Evolutionary conservation across 2,329 filamentous ascomycete species (phyloP), one percentile per base, ranked within the genome.

Genomic region (Pseudogymnoascus sp.): DNA sequence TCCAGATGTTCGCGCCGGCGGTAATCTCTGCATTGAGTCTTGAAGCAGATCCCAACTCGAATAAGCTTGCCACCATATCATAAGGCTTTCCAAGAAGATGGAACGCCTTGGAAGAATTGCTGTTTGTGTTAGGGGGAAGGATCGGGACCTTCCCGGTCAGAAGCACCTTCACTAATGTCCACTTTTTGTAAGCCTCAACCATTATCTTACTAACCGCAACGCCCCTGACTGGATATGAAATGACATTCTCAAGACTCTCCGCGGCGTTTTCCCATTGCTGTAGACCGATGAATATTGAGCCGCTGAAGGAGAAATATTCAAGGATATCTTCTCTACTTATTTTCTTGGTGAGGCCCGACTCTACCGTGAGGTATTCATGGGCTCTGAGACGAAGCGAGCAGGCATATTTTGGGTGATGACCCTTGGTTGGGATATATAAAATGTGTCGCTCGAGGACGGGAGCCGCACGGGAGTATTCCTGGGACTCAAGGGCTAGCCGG

Each of bases 111-210:
- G 82, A 77, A 1, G 85, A 81, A 19, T 76, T 74, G 1, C 74
- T 65, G 60, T 82, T 80, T 7, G 83, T 82, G 57, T 83, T 82
- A 40, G 80, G 78, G 0, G 90, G 89, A 9, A 85, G 72, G 0
- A 75, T 68, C 1, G 78, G 77, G 4, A 79, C 78, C 69, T 80
- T 83, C 68, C 92, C 93, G 62, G 86, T 78, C 6, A 84, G 80
- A 17, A 99, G 78, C 63, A 97, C 80, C 62, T 86, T 85, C 9
- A 92, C 82, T 15, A 99, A 78, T 8, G 96, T 73, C 89, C 91
- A 97, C 75, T 93, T 96, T 77, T 93, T 96, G 79, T 96, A 93
- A 5, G 91, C 90, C 68, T 96, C 91, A 3, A 89, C 80, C 88
- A 95, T 95, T 61, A 96, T 81, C 73, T 86, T 87, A 74, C 88